Percentiles rank a stretch among this genome's conserved stretches.
These are phyloP conservation scores for Backusella westeae DNA, from an alignment of 192 early-diverging fungal species.

Conservation along the genomic window DNA sequence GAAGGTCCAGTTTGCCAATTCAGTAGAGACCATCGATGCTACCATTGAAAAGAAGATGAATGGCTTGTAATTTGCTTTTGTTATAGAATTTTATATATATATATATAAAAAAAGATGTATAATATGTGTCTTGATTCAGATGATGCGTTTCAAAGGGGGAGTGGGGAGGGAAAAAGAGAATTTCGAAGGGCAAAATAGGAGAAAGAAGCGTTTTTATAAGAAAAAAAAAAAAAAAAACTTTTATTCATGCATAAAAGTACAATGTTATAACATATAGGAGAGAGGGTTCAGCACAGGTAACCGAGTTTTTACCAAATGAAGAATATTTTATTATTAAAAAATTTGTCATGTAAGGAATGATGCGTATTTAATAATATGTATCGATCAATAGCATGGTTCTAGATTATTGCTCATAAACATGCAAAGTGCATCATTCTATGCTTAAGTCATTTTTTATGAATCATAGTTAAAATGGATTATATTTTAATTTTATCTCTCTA, in stretches of 20 bases:
- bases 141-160: not conserved
- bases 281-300: not conserved
- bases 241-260: not conserved
- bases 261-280: not conserved
- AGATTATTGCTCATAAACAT: not conserved
- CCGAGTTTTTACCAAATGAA: not conserved
- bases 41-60: constrained; percentile 21
- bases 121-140: not conserved
- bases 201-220: not conserved
- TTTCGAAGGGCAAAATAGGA: not conserved
- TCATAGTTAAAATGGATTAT: not conserved
- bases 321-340: not conserved
- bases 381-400: not conserved
- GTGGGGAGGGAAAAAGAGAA: no score
- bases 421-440: not conserved
- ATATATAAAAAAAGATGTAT: not conserved
- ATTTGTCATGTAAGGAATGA: not conserved
- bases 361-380: not conserved
- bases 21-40: constrained; percentile 11
- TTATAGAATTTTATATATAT: not conserved
- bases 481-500: not conserved
- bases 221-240: no score
- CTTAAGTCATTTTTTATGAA: not conserved
- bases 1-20: constrained; percentile 31
- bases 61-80: not conserved